Base-by-base conservation (phyloP, 2,329 filamentous ascomycete genomes). In the Bipolaris oryzae region DNA sequence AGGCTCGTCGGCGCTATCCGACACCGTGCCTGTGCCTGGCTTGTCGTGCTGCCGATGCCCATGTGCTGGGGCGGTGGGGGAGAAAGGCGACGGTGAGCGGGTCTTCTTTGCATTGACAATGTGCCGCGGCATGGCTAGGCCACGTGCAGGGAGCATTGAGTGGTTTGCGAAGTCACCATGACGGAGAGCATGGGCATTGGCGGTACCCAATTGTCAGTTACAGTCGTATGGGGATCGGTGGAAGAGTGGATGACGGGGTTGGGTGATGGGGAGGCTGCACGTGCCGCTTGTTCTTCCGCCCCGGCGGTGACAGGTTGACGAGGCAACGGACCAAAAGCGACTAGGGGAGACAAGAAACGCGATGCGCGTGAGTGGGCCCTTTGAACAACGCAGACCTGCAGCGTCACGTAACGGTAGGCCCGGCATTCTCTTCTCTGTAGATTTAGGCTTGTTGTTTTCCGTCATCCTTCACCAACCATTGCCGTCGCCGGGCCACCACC, bases 401-500 rank as follows among this genome's bases (percentile, higher is more conserved):
- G 72, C 70, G 67, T 70, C 69, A 70, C 53, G 48, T 42, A 38
- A 38, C 60, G 57, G 55, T 64, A 66, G 61, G 64, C 62, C 58
- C 57, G 65, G 62, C 68, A 70, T 73, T 74, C 68, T 70, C 70
- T 73, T 64, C 62, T 61, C 53, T 66, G 66, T 66, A 67, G 60
- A 64, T 56, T 58, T 65, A 57, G 63, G 34, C 47, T 45, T 63
- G 39, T 70, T 67, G 57, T 53, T 61, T 54, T 55, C 52, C 58
- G 61, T 50, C 39, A 54, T 57, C 55, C 55, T 46, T 54, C 38
- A 35, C 52, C 53, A 50, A 46, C 28, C 60, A 38, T 58, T 57
- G 51, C 43, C 57, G 41, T 55, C 52, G 33, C 46, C 55, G 49
- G 43, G 18, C 39, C 37, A 55, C 37, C 58, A 71, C 60, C 58